Conservation (phyloP, 306 rosid species). For the Rosa lucieae region DNA sequence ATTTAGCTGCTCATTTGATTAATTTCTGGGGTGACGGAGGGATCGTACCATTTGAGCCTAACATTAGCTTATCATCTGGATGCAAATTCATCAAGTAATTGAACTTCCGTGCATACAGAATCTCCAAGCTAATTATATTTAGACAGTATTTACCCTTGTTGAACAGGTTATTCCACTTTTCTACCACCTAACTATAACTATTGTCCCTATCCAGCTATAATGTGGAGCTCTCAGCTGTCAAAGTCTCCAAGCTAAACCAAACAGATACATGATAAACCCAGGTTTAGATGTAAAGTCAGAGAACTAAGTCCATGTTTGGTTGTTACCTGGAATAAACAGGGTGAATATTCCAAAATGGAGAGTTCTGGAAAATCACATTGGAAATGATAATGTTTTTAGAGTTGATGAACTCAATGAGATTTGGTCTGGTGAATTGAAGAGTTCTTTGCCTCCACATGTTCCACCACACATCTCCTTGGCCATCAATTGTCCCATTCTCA, state of each 20-base stretch:
- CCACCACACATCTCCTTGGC: slow-evolving; percentile 96
- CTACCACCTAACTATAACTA: neutral
- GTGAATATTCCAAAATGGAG: slow-evolving; percentile 97
- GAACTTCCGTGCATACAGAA: neutral
- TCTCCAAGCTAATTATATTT: neutral
- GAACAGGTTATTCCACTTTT: neutral
- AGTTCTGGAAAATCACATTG: slow-evolving; percentile 69
- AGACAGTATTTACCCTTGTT: neutral
- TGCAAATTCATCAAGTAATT: neutral
- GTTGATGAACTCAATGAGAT: slow-evolving; percentile 74
- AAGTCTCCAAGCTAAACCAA: neutral
- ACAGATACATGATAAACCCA: neutral
- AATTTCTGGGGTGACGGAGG: neutral
- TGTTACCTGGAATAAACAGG: slow-evolving; percentile 91
- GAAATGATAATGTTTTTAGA: slow-evolving; percentile 72
- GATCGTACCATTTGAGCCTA: no score
- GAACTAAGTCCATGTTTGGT: neutral
- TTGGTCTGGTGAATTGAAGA: slow-evolving; percentile 81
- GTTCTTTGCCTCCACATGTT: slow-evolving; percentile 95
- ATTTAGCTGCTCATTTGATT: neutral
- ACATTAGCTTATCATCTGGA: neutral
- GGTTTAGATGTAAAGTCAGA: neutral
- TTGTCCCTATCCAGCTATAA: neutral
- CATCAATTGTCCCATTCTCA: slow-evolving; percentile 92
- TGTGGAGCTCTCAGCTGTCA: neutral